These are phyloP conservation scores for Cercophora sp. DNA, from an alignment of 495 filamentous ascomycete species.

Conservation along the genomic window DNA sequence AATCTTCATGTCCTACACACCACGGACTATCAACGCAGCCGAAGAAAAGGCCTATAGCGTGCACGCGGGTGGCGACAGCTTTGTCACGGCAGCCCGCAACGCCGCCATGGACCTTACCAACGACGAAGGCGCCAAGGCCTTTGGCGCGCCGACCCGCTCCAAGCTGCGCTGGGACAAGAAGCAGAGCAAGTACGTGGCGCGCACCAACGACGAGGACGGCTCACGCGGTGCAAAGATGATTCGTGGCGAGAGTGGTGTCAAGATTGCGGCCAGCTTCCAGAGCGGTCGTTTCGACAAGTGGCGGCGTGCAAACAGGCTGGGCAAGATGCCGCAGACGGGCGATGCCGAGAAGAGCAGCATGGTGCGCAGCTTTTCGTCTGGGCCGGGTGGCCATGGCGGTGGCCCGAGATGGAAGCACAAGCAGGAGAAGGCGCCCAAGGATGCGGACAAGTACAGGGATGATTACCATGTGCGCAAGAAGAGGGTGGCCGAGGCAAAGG, in stretches of 20 bases:
- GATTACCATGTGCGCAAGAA: constrained; percentile 91
- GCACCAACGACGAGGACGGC: constrained; percentile 91
- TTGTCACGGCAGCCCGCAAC: constrained; percentile 75
- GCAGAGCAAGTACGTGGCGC: constrained; percentile 85
- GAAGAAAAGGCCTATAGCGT: constrained; percentile 93
- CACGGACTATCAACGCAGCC: constrained; percentile 65
- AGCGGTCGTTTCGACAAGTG: constrained; percentile 90
- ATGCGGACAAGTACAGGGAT: constrained; percentile 81
- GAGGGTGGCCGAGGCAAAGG: constrained; percentile 78
- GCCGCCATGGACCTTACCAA: constrained; percentile 85
- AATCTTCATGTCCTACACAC: constrained; percentile 93
- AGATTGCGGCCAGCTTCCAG: constrained; percentile 90
- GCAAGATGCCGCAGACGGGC: constrained; percentile 71
- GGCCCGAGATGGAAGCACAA: constrained; percentile 71
- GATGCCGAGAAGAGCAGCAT: constrained; percentile 68
- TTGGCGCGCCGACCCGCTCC: constrained; percentile 66
- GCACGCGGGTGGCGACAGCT: constrained; percentile 71
- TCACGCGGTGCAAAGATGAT: constrained; percentile 80
- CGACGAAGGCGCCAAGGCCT: constrained; percentile 74
- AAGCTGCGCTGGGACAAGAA: constrained; percentile 96
- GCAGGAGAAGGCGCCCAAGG: constrained; percentile 80
- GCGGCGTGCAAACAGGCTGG: constrained; percentile 79
- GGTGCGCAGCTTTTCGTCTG: constrained; percentile 62
- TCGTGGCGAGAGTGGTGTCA: constrained; percentile 85
- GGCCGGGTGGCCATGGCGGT: constrained; percentile 30